Evolutionary conservation across 768 basidiomycete genomes (phyloP), one percentile per base, ranked within the genome.

Genomic region (Tricholoma flavovirens): DNA sequence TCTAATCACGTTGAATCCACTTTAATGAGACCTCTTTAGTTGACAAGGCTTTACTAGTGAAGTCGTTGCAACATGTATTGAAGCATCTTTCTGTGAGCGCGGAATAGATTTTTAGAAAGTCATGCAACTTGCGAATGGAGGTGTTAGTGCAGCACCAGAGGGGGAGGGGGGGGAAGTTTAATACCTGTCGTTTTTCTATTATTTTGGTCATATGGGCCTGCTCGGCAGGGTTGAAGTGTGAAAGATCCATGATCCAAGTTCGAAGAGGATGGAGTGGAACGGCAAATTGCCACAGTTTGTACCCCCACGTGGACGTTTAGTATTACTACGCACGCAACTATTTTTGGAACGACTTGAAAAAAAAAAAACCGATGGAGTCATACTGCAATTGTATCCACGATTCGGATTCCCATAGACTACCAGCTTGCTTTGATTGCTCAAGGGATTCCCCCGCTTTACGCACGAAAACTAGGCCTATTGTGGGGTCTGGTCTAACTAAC

Each of bases 11-110:
- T 51, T 11, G 30, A 30, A 43, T 43, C 53, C 35, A 24, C 15
- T 32, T n/a, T 30, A 12, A 53, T 21, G 30, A 55, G 35, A 90
- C 95, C 86, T 98, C 96, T 79, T 97, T 97, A 29, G 87, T 86
- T 10, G 88, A 90, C 56, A 99, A 75, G 0, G 93, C 85, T 74
- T 93, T 97, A 78, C 88, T 90, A 22, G 95, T 98, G 66, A 99
- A 98, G 69, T 99, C 96, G 69, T 95, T 95, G 66, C 88, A 88
- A 70, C 96, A 99, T 12, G 90, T 79, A 64, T 79, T 93, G 81
- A 99, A 99, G 72, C 96, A 99, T 63, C 91, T 86, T 70, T 98
- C 96, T 30, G 95, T 93, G 55, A 99, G 82, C 67, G 86, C 88
- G 21, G 93, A 90, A 74, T 99, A 98, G 73, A 98, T 87, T 67